These are phyloP conservation scores for Casaregolazyma suthepensis DNA, from an alignment of 1,139 yeast species.

Conservation along the genomic window DNA sequence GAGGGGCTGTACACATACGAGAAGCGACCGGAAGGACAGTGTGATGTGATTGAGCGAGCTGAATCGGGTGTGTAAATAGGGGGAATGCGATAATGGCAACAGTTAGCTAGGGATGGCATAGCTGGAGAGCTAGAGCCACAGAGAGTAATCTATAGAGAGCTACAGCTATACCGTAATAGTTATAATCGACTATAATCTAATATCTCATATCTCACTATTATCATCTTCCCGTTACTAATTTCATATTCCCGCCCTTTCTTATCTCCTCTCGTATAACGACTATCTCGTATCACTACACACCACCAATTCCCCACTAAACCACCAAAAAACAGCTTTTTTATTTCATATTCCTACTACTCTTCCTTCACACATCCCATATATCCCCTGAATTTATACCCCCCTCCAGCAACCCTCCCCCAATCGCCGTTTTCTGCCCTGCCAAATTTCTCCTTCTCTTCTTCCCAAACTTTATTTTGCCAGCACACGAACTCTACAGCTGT, in stretches of 20 bases:
- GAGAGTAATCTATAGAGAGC: too few species aligned
- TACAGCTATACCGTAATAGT: too few species aligned
- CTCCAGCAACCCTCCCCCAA: neutral
- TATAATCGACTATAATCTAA: too few species aligned
- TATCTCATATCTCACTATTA: too few species aligned
- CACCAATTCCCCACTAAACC: neutral
- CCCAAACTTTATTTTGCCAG: conserved; percentile 3
- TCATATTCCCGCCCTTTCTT: too few species aligned
- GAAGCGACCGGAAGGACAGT: conserved; percentile 6
- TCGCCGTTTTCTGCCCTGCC: neutral
- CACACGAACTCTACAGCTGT: conserved; percentile 1
- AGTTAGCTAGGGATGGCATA: too few species aligned
- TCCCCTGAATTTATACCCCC: neutral
- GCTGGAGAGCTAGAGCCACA: too few species aligned
- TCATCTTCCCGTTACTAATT: too few species aligned
- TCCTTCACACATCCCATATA: neutral
- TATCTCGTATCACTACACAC: neutral
- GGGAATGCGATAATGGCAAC: too few species aligned
- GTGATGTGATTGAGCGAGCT: neutral
- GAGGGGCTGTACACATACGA: conserved; percentile 12
- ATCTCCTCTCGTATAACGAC: too few species aligned
- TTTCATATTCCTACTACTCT: neutral
- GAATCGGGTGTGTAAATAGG: neutral
- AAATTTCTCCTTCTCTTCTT: neutral
- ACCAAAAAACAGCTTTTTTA: neutral